A percentile compares a stretch with the other conserved stretches of the same genome.
Evolutionary conservation across 768 basidiomycete species (phyloP).

Genomic region (Rhodocollybia butyracea): DNA sequence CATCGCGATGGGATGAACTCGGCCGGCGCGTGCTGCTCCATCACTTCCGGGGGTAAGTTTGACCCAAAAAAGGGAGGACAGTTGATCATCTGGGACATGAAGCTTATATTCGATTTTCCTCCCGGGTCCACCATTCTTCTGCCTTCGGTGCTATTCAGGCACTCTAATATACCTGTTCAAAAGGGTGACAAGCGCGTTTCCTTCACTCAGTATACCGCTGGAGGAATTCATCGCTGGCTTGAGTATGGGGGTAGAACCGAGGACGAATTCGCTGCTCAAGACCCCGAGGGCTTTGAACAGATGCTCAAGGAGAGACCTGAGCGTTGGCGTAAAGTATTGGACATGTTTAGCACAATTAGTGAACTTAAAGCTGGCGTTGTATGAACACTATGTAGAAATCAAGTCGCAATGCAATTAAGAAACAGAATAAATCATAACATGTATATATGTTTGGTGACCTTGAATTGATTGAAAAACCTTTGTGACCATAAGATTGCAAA

Average conservation of each 20-base stretch:
- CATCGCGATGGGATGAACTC: too few relatives aligned
- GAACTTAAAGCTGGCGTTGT: not conserved
- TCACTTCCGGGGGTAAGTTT: too few relatives aligned
- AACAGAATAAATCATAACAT: too few relatives aligned
- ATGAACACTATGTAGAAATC: too few relatives aligned
- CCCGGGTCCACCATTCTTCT: conserved; percentile 13
- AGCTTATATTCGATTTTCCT: too few relatives aligned
- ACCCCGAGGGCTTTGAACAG: not conserved
- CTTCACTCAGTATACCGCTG: conserved; percentile 10
- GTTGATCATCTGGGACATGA: too few relatives aligned
- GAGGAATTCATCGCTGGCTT: conserved; percentile 13
- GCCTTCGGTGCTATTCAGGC: conserved; percentile 11
- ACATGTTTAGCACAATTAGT: not conserved
- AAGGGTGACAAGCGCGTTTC: conserved; percentile 9
- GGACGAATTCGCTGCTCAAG: not conserved
- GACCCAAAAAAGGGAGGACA: too few relatives aligned
- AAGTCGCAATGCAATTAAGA: too few relatives aligned
- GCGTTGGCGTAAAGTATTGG: conserved; percentile 5
- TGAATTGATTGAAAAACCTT: too few relatives aligned
- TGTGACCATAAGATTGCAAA: too few relatives aligned
- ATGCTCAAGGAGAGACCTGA: not conserved
- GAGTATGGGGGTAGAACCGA: not conserved
- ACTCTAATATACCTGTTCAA: conserved; percentile 10
- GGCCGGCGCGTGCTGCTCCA: too few relatives aligned
- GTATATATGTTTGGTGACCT: too few relatives aligned